These are phyloP conservation scores for Raffaelea albimanens DNA, from an alignment of 2,329 filamentous ascomycete genomes.

Conservation along the genomic window DNA sequence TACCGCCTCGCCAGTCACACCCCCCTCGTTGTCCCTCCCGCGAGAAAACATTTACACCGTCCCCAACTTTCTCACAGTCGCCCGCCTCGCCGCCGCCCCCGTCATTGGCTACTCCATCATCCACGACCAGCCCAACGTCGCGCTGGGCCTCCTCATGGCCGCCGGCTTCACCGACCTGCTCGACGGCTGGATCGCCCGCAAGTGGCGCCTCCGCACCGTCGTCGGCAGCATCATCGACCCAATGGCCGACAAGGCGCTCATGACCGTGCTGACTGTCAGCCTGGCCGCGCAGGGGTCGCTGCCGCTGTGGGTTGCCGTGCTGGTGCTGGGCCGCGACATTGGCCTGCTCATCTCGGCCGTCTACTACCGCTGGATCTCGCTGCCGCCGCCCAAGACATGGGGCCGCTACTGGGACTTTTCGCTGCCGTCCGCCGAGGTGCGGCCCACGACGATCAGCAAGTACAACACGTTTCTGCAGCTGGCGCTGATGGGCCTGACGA, in stretches of 20 bases:
- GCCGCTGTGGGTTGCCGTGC: slow-evolving; percentile 77
- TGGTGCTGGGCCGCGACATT: slow-evolving; percentile 84
- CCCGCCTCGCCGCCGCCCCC: slow-evolving; percentile 73
- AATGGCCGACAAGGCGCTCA: slow-evolving; percentile 92
- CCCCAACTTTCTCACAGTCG: slow-evolving; percentile 88
- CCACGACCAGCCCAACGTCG: slow-evolving; percentile 68
- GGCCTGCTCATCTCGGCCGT: slow-evolving; percentile 77
- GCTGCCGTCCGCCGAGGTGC: slow-evolving; percentile 76
- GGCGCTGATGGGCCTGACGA: slow-evolving; percentile 73
- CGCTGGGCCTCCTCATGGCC: slow-evolving; percentile 81
- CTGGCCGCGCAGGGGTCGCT: slow-evolving; percentile 74
- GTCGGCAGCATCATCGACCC: slow-evolving; percentile 92
- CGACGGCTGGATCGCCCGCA: slow-evolving; percentile 87
- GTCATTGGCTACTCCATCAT: slow-evolving; percentile 82
- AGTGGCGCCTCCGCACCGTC: slow-evolving; percentile 82
- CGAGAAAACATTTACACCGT: slow-evolving; percentile 95
- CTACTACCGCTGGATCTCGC: slow-evolving; percentile 91
- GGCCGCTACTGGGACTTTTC: slow-evolving; percentile 95
- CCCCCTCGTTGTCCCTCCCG: background rate
- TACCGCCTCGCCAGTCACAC: background rate
- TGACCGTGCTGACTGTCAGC: slow-evolving; percentile 85
- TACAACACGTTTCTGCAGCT: slow-evolving; percentile 92
- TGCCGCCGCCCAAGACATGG: slow-evolving; percentile 90
- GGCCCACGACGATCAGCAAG: slow-evolving; percentile 76
- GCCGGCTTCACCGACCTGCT: slow-evolving; percentile 85